Percentiles rank a stretch among this genome's conserved stretches.
Evolutionary conservation across 805 yeast species (phyloP).

Genomic region (Wickerhamomyces sydowiorum): DNA sequence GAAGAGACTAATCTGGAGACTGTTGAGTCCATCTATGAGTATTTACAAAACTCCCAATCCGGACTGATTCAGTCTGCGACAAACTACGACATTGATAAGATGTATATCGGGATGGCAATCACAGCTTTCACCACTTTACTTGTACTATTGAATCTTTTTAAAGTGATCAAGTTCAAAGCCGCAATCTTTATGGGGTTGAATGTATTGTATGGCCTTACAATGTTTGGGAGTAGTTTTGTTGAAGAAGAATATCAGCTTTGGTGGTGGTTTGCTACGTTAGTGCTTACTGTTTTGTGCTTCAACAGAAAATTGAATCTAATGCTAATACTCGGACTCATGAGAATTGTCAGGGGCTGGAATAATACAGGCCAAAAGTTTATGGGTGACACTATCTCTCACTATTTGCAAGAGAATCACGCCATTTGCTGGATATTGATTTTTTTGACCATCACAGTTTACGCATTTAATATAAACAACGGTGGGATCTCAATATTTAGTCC

Average conservation of each 20-base stretch:
- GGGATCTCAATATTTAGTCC: constrained; percentile 20
- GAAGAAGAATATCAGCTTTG: constrained; percentile 97
- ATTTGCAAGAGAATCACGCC: constrained; percentile 28
- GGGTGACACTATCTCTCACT: constrained; percentile 41
- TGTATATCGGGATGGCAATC: constrained; percentile 27
- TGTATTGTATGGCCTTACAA: constrained; percentile 41
- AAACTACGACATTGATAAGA: constrained; percentile 55
- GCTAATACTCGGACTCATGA: constrained; percentile 28
- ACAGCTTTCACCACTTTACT: constrained; percentile 14
- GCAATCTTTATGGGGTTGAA: constrained; percentile 19
- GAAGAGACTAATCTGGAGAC: constrained; percentile 23
- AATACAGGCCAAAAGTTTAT: constrained; percentile 83
- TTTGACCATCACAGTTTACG: constrained; percentile 29
- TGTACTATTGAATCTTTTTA: constrained; percentile 3
- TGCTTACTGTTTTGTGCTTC: constrained; percentile 12
- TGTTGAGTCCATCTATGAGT: constrained; percentile 11
- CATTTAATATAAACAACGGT: constrained; percentile 20
- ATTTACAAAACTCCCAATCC: constrained; percentile 35
- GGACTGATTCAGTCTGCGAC: constrained; percentile 58
- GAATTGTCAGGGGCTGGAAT: constrained; percentile 78
- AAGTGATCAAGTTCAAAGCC: constrained; percentile 3
- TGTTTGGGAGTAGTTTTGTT: constrained; percentile 83
- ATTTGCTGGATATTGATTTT: constrained; percentile 45
- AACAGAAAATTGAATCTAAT: constrained; percentile 4
- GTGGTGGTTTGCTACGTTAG: constrained; percentile 61